phyloP scores from a whole-genome alignment of 2,329 filamentous ascomycete species.

The Fusarium anguioides region DNA sequence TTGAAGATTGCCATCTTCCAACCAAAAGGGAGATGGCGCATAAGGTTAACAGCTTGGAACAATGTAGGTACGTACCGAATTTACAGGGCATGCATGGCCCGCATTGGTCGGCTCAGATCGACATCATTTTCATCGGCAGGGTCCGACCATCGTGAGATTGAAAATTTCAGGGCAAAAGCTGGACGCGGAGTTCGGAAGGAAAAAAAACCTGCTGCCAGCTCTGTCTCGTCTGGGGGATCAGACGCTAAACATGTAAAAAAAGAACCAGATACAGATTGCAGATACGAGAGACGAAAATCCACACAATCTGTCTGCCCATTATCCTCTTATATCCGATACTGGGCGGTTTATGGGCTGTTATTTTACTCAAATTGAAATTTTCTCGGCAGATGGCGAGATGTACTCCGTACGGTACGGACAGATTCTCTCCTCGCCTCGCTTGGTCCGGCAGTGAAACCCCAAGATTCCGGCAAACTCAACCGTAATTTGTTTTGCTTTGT shows the following conservation, averaged over 20 bases:
- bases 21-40: conserved; percentile 18
- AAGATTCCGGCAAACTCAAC: conserved; percentile 18
- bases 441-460: conserved; percentile 37
- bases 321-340: conserved; percentile 32
- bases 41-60: conserved; percentile 1
- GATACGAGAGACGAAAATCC: conserved; percentile 1
- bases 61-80: conserved; percentile 8
- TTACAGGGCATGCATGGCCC: background rate
- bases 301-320: conserved; percentile 2
- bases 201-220: conserved; percentile 17
- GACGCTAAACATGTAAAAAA: conserved; percentile 6
- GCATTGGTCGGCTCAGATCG: conserved; percentile 37
- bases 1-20: conserved; percentile 1
- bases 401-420: background rate
- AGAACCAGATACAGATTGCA: background rate
- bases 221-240: conserved; percentile 12
- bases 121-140: conserved; percentile 44
- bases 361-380: background rate
- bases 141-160: conserved; percentile 30
- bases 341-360: conserved; percentile 19
- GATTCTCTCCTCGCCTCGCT: conserved; percentile 22
- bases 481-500: background rate
- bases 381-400: conserved; percentile 25
- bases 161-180: background rate
- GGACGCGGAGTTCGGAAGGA: background rate